Percentiles rank a stretch among this genome's conserved stretches.
Evolutionary conservation across 306 rosid genomes (phyloP).

Genomic region (Inga laurina): DNA sequence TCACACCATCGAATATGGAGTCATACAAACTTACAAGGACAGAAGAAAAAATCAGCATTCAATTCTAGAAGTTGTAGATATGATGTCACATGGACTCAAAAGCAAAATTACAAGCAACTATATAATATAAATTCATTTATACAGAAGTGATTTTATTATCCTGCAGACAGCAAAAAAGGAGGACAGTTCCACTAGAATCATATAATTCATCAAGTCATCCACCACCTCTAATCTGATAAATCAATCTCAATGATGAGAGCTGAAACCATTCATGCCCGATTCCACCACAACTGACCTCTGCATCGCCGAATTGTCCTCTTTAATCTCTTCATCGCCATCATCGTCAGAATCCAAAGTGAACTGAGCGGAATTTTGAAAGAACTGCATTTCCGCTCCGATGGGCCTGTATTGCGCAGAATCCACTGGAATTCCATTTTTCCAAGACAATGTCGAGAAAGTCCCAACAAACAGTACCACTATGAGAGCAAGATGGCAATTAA

Average conservation of each 20-base stretch:
- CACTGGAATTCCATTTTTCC: conserved; percentile 29
- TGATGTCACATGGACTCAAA: conserved; percentile 9
- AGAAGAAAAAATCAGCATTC: background rate
- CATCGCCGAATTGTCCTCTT: conserved; percentile 38
- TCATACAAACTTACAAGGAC: conserved; percentile 10
- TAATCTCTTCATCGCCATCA: conserved; percentile 36
- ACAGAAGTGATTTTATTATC: conserved; percentile 24
- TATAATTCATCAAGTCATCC: background rate
- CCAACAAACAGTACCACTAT: conserved; percentile 46
- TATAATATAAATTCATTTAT: conserved; percentile 27
- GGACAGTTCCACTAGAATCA: background rate
- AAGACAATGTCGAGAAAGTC: conserved; percentile 41
- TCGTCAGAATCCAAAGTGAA: conserved; percentile 80
- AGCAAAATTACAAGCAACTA: conserved; percentile 21
- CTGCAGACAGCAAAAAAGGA: background rate
- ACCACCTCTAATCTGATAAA: conserved; percentile 18
- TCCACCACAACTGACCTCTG: conserved; percentile 43
- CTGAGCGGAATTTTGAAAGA: conserved; percentile 38
- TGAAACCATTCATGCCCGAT: conserved; percentile 57
- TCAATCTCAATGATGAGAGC: conserved; percentile 43
- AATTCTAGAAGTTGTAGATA: conserved; percentile 1
- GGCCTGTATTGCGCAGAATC: conserved; percentile 48
- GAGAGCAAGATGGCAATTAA: conserved; percentile 90
- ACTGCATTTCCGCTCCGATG: conserved; percentile 54
- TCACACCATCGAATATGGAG: background rate